Evolutionary conservation across 2,329 filamentous ascomycete species (phyloP).

Genomic region (Rhynchosporium graminicola): DNA sequence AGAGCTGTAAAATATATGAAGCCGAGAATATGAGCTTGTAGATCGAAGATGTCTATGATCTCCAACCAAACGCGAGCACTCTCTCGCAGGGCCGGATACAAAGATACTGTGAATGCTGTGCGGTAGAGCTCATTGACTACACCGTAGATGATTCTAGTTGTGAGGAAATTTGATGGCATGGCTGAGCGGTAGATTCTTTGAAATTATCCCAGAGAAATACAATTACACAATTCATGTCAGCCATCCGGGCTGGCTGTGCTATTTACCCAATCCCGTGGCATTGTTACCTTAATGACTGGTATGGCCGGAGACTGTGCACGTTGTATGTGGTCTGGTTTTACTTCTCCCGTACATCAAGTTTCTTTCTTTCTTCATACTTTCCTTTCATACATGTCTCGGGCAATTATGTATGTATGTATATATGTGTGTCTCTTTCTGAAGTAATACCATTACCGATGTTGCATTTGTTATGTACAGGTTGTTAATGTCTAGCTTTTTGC

Average conservation of each 20-base stretch:
- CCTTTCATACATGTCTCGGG: neutral
- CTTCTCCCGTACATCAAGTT: neutral
- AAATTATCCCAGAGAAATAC: no score
- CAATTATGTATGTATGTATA: no score
- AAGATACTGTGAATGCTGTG: slow-evolving; percentile 4
- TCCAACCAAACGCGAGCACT: slow-evolving; percentile 10
- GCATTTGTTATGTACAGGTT: no score
- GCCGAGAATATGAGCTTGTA: slow-evolving; percentile 9
- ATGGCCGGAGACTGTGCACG: neutral
- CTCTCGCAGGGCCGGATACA: slow-evolving; percentile 11
- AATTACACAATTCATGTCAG: neutral
- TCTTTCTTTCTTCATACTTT: neutral
- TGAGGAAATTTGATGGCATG: neutral
- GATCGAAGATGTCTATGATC: slow-evolving; percentile 1
- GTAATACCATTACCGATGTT: no score
- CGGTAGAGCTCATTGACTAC: slow-evolving; percentile 17
- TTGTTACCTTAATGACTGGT: no score
- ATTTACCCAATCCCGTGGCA: no score
- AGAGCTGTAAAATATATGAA: slow-evolving; percentile 12
- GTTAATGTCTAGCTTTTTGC: no score
- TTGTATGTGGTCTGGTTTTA: neutral
- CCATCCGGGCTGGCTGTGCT: no score
- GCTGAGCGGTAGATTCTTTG: neutral
- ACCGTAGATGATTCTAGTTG: neutral
- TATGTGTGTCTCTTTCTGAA: no score